Base-by-base conservation (phyloP, 805 yeast species). In the Wickerhamiella australiensis region DNA sequence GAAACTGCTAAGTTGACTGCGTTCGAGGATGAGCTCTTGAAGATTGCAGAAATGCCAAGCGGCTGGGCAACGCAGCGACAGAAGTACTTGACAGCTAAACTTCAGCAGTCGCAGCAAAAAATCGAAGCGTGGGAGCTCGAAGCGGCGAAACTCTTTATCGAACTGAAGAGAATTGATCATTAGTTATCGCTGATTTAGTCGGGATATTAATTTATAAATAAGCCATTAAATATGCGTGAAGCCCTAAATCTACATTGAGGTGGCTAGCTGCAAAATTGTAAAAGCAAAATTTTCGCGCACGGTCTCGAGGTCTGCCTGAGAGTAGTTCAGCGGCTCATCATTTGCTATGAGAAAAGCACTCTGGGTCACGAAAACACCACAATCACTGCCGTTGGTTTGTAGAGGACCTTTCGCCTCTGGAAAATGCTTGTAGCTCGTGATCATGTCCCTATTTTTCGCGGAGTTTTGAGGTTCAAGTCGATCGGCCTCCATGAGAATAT, bases 291-390 rank as follows among this genome's bases (percentile, higher is more conserved):
- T 67, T 42, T 79, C 67, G 54, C 98, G 70, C 50, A 90, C 68
- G 1, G 63, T 61, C 5, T 69, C 69, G 78, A 90, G 87, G 59
- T 86, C 94, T 6, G 68, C 65, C 57, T 82, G 88, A 6, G 76
- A 61, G 57, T 78, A 90, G 6, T 64, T 59, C 36, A 85, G 65
- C 4, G 17, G 17, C 22, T 63, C 62, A 4, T 70, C 74, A 31
- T 76, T 66, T 0, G 88, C 66, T 38, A 85, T 57, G 42, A 73
- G 79, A 44, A 78, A 74, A 1, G 84, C 85, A 43, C 79, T 81
- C 50, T 87, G 77, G 63, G 96, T 82, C 2, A 94, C 76, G 60
- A 88, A 92, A 1, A 90, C 94, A 6, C 98, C 98, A 68, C 98
- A 92, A 64, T 92, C 98, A 56, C 63, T 85, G 0, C 96, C 96